These are phyloP conservation scores for Nakazawaea sp. DNA, from an alignment of 805 yeast genomes.

Conservation along the genomic window DNA sequence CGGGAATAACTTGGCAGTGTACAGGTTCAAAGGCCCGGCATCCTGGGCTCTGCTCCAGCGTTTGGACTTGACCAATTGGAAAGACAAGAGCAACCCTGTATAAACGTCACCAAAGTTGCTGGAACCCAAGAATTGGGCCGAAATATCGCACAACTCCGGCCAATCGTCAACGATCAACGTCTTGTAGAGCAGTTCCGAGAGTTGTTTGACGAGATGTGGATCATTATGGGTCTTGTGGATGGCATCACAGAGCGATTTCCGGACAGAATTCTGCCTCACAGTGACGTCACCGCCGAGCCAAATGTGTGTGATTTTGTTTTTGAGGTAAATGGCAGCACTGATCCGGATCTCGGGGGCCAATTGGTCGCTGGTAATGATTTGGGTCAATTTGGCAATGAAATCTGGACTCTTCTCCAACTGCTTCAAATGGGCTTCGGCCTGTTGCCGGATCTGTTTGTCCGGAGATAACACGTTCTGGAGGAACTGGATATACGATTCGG, in stretches of 20 bases:
- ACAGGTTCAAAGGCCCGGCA: slow-evolving; percentile 43
- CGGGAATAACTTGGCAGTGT: slow-evolving; percentile 58
- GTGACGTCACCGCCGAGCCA: slow-evolving; percentile 40
- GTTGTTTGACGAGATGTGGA: slow-evolving; percentile 42
- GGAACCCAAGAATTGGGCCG: slow-evolving; percentile 36
- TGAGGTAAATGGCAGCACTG: slow-evolving; percentile 79
- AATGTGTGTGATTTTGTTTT: slow-evolving; percentile 58
- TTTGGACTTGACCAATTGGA: slow-evolving; percentile 63
- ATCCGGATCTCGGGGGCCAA: slow-evolving; percentile 45
- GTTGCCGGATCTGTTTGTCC: slow-evolving; percentile 31
- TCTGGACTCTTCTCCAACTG: slow-evolving; percentile 36
- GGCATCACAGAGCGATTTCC: slow-evolving; percentile 55
- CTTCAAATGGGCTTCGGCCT: slow-evolving; percentile 35
- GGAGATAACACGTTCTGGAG: slow-evolving; percentile 32
- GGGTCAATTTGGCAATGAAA: slow-evolving; percentile 32
- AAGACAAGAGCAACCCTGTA: slow-evolving; percentile 64
- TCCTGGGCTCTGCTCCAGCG: slow-evolving; percentile 59
- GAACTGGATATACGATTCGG: slow-evolving; percentile 4
- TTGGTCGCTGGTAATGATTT: slow-evolving; percentile 29
- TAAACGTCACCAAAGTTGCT: slow-evolving; percentile 37
- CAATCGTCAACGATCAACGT: slow-evolving; percentile 47
- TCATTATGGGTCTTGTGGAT: slow-evolving; percentile 38
- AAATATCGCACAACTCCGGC: slow-evolving; percentile 44
- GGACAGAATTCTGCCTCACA: slow-evolving; percentile 19
- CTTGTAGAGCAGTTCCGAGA: slow-evolving; percentile 48